A percentile compares a stretch with the other conserved stretches of the same genome.
Evolutionary conservation across 176 grass and related monocot species (phyloP).

Genomic region (Musa itinerans): DNA sequence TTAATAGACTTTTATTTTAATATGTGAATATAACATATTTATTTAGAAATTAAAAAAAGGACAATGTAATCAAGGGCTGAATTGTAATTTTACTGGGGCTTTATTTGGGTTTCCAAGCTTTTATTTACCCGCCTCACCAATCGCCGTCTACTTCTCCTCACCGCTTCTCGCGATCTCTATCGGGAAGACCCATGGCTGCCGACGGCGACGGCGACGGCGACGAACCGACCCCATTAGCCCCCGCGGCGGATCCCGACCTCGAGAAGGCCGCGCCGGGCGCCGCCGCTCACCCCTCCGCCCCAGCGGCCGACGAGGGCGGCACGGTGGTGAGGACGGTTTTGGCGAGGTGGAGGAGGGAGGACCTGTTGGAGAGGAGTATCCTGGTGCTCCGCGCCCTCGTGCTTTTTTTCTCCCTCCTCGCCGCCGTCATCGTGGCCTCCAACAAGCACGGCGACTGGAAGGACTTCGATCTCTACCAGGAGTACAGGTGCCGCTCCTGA

Average conservation of each 20-base stretch:
- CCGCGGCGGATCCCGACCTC: not conserved
- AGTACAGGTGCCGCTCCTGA: constrained; percentile 35
- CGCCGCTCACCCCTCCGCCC: not conserved
- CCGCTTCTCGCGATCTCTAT: too few species aligned
- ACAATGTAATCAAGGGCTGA: too few species aligned
- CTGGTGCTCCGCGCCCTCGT: constrained; percentile 38
- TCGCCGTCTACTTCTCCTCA: not conserved
- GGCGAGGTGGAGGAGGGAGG: constrained; percentile 10
- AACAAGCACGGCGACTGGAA: constrained; percentile 72
- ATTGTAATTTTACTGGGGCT: too few species aligned
- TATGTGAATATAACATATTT: too few species aligned
- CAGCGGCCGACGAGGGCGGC: not conserved
- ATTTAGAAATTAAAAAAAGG: too few species aligned
- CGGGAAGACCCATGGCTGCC: not conserved
- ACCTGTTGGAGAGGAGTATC: constrained; percentile 23
- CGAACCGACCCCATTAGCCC: not conserved
- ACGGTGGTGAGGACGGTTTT: constrained; percentile 13
- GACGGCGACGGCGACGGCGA: not conserved
- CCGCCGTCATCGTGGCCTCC: constrained; percentile 38
- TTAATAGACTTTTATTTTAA: too few species aligned
- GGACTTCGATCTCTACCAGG: constrained; percentile 54
- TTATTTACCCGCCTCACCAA: too few species aligned
- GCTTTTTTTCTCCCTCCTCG: constrained; percentile 37
- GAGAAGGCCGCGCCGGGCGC: not conserved
- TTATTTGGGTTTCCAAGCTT: too few species aligned